Evolutionary conservation across 1,284 basidiomycete species (phyloP).

Genomic region (Irpex rosettiformis): DNA sequence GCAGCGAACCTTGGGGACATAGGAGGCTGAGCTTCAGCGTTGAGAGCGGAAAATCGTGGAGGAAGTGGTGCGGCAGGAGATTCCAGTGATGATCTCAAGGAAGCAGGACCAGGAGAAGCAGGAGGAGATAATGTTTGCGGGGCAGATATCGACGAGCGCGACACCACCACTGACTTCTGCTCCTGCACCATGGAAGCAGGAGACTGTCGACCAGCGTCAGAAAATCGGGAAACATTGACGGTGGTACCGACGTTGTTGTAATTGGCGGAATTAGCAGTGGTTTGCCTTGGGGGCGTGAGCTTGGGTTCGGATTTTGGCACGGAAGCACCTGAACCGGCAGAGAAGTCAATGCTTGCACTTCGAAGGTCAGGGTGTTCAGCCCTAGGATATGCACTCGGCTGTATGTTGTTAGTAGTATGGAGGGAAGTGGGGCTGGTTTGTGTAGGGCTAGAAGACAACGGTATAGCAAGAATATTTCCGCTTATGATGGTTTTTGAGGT

Average conservation of each 20-base stretch:
- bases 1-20: neutral
- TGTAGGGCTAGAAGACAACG: slow-evolving; percentile 6
- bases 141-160: neutral
- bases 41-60: neutral
- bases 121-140: slow-evolving; percentile 6
- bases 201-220: slow-evolving; percentile 5
- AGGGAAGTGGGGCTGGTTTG: slow-evolving; percentile 20
- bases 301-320: slow-evolving; percentile 35
- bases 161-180: neutral
- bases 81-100: neutral
- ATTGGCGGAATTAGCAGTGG: slow-evolving; percentile 10
- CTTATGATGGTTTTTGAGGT: neutral
- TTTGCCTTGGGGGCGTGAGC: slow-evolving; percentile 18
- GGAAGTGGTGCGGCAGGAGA: neutral
- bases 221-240: neutral
- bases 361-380: slow-evolving; percentile 9
- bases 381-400: neutral
- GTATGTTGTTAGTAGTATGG: slow-evolving; percentile 12
- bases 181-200: neutral
- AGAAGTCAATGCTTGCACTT: slow-evolving; percentile 23
- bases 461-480: neutral
- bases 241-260: neutral
- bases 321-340: slow-evolving; percentile 5
- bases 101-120: slow-evolving; percentile 4
- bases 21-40: no score